These are phyloP conservation scores for Biscutella auriculata DNA, from an alignment of 441 rosid genomes.

Conservation along the genomic window DNA sequence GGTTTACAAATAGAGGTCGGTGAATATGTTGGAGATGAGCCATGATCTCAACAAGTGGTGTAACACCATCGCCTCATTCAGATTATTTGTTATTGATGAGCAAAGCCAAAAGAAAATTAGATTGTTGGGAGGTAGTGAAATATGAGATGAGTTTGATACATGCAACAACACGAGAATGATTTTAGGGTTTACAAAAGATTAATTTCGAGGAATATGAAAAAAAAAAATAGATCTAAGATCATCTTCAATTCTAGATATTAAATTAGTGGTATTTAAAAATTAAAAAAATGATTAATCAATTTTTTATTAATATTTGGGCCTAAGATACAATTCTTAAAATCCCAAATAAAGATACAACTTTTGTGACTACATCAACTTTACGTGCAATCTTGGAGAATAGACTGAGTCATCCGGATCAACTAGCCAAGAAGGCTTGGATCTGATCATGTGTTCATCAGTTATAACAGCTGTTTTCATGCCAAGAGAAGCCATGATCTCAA, in stretches of 20 bases:
- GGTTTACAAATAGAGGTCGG: too few species aligned
- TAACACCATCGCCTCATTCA: constrained; percentile 15
- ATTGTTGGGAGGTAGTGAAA: constrained; percentile 13
- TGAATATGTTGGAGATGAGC: too few species aligned
- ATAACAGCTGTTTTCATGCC: constrained; percentile 10
- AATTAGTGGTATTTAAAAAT: too few species aligned
- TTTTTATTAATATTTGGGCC: too few species aligned
- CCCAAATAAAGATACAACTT: too few species aligned
- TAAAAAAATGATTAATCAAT: too few species aligned
- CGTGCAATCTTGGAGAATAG: constrained; percentile 16
- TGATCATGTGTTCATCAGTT: constrained; percentile 21
- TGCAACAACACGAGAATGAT: constrained; percentile 16
- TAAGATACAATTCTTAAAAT: too few species aligned
- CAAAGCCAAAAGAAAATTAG: constrained; percentile 10
- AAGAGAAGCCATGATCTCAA: constrained; percentile 8
- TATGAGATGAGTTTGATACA: constrained; percentile 17
- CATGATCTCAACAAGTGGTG: constrained; percentile 10
- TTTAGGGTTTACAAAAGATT: constrained; percentile 2
- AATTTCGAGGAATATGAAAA: not conserved
- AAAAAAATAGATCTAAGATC: not conserved
- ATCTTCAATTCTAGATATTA: too few species aligned
- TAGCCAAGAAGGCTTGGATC: constrained; percentile 11
- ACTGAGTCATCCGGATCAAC: constrained; percentile 4
- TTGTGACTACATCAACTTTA: constrained; percentile 2
- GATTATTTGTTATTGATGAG: constrained; percentile 14